Conservation (phyloP, 345 rosid species). For the Balakata baccata region DNA sequence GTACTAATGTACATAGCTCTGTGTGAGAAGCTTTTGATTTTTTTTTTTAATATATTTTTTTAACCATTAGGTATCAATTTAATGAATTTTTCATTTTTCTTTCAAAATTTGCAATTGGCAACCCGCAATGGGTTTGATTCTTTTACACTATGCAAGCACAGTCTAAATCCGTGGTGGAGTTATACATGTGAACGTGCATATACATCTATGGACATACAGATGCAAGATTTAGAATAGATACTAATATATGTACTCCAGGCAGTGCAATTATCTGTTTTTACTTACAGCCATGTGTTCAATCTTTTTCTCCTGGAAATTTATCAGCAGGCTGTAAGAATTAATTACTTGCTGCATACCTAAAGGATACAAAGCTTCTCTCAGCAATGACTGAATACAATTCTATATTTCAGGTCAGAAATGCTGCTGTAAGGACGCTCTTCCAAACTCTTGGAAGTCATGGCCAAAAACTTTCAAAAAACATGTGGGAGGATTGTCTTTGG, state of each 20-base stretch:
- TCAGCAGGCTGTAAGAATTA: neutral
- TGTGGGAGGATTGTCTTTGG: constrained; percentile 99
- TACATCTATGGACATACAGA: neutral
- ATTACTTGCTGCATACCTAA: neutral
- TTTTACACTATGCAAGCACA: neutral
- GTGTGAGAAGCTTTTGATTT: neutral
- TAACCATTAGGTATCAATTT: too few species aligned
- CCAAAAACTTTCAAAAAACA: constrained; percentile 77
- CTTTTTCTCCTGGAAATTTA: neutral
- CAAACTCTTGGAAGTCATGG: constrained; percentile 93
- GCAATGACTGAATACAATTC: constrained; percentile 9
- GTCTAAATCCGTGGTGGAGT: neutral
- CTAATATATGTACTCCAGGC: neutral
- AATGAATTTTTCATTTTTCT: too few species aligned
- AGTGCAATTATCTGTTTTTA: neutral
- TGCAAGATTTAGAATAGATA: neutral
- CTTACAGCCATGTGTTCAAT: neutral
- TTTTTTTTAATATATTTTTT: neutral
- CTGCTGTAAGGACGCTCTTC: constrained; percentile 90
- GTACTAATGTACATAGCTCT: neutral
- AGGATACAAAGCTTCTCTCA: neutral
- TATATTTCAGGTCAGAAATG: constrained; percentile 78
- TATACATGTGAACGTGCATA: neutral
- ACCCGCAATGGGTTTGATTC: neutral
- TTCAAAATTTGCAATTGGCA: neutral